Evolutionary conservation across 371 early-diverging fungal genomes (phyloP), one percentile per base, ranked within the genome.

Genomic region (Lichtheimia ornata): DNA sequence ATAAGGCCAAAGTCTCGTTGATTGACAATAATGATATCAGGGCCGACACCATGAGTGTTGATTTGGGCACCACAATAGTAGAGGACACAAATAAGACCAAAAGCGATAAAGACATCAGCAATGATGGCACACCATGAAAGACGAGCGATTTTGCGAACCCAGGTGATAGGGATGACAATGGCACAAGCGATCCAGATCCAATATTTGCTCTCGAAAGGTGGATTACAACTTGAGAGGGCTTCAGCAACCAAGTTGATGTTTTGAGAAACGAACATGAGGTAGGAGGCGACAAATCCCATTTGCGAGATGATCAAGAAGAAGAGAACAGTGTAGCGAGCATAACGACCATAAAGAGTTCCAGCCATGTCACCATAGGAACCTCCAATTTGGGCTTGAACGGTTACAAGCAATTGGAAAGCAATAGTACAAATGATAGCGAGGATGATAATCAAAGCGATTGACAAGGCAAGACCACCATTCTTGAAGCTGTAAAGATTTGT

Each of bases 361-460:
- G 89, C 94, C 66, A 93, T 83, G 59, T 94, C 94, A 49, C 94
- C 93, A 73, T 89, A 94, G 22, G 89, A 89, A 17, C 91, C 90
- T 42, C 83, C 83, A 2, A 83, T 58, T 14, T 62, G 57, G 45
- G 65, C 56, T 50, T 86, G 76, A 2, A 70, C 63, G 42, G 66
- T 56, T 4, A 75, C 70, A 13, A 75, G 58, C 11, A 63, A 62
- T n/a, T 67, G 52, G 51, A 72, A 70, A 12, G 72, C 63, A 41
- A 70, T 59, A 3, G 70, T 22, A 62, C 70, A 75, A 49, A 72
- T 67, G 30, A 35, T 35, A 24, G 72, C 76, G 47, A 75, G 63
- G 14, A 70, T 27, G 3, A 68, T 50, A 70, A 75, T 72, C 3
- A 75, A 53, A 13, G 64, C 58, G 41, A 63, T 67, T n/a, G 76